A percentile compares a stretch with the other conserved stretches of the same genome.
phyloP scores from a whole-genome alignment of 306 rosid species.

The Senna tora region DNA sequence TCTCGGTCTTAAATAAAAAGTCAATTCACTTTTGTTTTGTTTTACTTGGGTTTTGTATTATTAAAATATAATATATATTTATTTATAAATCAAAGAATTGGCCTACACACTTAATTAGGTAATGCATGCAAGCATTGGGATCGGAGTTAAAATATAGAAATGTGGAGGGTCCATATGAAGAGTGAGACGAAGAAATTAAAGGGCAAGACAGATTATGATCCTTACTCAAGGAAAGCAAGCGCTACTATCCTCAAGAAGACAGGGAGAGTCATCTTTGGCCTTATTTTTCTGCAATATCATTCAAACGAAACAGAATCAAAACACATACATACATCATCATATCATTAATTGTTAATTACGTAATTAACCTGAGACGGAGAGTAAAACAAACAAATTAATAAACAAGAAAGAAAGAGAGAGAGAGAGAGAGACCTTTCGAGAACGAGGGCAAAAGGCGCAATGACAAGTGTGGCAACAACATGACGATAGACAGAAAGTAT shows the following conservation, averaged over 20 bases:
- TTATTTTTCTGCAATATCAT: constrained; percentile 70
- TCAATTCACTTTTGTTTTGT: no score
- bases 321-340: neutral
- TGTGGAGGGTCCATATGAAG: no score
- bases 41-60: no score
- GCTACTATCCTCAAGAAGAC: constrained; percentile 68
- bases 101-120: no score
- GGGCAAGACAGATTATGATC: constrained; percentile 6
- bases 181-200: no score
- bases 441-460: constrained; percentile 77
- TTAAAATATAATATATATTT: no score
- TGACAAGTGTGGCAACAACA: constrained; percentile 65
- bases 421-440: constrained; percentile 66
- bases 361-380: neutral
- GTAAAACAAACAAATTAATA: no score
- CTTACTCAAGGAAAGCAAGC: constrained; percentile 96
- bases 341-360: constrained; percentile 13
- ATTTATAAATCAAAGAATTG: no score
- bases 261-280: constrained; percentile 96
- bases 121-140: no score
- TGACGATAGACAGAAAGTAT: constrained; percentile 90
- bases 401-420: neutral
- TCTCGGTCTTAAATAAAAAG: no score
- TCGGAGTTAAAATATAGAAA: no score
- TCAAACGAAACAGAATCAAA: constrained; percentile 21